Evolutionary conservation across 1,284 basidiomycete genomes (phyloP).

Genomic region (Sanghuangporus weigelae): DNA sequence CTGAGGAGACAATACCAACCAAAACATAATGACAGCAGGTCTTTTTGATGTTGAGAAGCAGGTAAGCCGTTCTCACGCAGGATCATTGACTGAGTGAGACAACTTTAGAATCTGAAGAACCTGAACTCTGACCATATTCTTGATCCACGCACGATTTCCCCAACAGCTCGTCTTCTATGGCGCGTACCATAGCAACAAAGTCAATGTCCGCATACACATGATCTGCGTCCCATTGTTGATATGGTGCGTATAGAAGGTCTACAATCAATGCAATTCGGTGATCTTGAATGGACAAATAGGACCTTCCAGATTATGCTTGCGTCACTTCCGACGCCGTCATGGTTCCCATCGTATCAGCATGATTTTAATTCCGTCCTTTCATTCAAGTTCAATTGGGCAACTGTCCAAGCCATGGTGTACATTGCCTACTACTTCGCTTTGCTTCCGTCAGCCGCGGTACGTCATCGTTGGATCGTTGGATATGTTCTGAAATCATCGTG

Average conservation of each 20-base stretch:
- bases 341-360: constrained; percentile 50
- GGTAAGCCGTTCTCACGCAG: constrained; percentile 29
- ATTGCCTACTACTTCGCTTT: constrained; percentile 71
- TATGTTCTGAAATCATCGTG: not conserved
- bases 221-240: constrained; percentile 77
- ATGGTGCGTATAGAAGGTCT: constrained; percentile 48
- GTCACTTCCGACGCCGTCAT: constrained; percentile 46
- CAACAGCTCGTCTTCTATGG: constrained; percentile 83
- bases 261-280: not conserved
- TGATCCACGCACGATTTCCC: not conserved
- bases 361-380: constrained; percentile 57
- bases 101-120: not conserved
- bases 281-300: constrained; percentile 37
- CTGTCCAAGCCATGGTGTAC: constrained; percentile 53
- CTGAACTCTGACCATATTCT: not conserved
- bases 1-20: not conserved
- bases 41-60: constrained; percentile 57
- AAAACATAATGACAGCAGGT: constrained; percentile 21
- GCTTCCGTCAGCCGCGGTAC: constrained; percentile 75
- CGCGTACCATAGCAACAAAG: constrained; percentile 77
- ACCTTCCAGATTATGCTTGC: constrained; percentile 55
- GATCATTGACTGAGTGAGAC: no score
- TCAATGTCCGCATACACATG: constrained; percentile 79
- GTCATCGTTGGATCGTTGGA: constrained; percentile 28
- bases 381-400: constrained; percentile 63